Base-by-base conservation (phyloP, 2,329 filamentous ascomycete genomes). In the Blumeriella jaapii region DNA sequence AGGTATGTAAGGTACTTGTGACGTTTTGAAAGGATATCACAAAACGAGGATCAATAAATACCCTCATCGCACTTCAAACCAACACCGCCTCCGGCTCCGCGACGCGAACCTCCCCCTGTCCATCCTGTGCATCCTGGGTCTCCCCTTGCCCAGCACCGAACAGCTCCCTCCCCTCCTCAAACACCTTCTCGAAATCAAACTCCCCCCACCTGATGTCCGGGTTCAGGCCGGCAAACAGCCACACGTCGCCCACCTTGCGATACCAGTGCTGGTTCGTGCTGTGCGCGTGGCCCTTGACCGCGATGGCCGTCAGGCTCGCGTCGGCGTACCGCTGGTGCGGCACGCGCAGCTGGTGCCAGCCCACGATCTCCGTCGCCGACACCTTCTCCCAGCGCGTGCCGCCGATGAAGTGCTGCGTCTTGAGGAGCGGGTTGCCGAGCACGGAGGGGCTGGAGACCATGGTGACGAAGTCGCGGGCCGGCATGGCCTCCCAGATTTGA, bases 391-490 rank as follows among this genome's bases (percentile, higher is more conserved):
- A 77, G 55, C 67, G 69, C 13, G 67, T 64, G 25, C 62, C 66
- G 36, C 73, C 71, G 49, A 78, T 66, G 53, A 78, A 69, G 57
- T 79, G 74, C 55, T 79, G 74, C 5, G 74, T 78, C 56, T 68
- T 69, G 32, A 79, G 61, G 10, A 70, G 63, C 16, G 66, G 65
- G 57, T 77, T 71, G 40, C 74, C 74, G 14, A 79, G 61, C 36
- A 78, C 70, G 2, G 62, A 55, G 14, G 60, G 58, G 51, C 64
- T 62, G 19, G 69, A 71, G 49, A 73, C 61, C 69, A 78, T 75
- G 45, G 55, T 50, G 50, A 77, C 60, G 56, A 67, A 78, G 14
- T 75, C 71, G 3, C 71, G 64, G 0, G 70, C 68, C 1, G 70
- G 63, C 69, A 78, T 75, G 31, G 65, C 64, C 38, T 70, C 65